phyloP scores from a whole-genome alignment of 495 filamentous ascomycete genomes.

The Halenospora varia region DNA sequence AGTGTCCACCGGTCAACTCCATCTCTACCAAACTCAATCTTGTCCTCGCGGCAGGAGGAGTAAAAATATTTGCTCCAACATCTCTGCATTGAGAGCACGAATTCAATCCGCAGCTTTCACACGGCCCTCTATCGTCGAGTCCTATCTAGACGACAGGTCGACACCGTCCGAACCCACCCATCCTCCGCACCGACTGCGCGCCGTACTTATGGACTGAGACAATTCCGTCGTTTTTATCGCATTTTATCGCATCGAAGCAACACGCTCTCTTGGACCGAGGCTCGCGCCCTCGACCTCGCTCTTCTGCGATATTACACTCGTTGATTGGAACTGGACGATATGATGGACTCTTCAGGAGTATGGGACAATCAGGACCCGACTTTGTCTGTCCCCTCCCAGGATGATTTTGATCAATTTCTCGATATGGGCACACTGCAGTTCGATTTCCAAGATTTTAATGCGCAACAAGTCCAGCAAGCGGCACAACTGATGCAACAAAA shows the following conservation, averaged over 20 bases:
- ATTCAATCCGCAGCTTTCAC: no score
- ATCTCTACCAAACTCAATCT: background rate
- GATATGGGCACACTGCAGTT: constrained; percentile 48
- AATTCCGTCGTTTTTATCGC: background rate
- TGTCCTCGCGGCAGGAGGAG: background rate
- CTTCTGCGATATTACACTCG: background rate
- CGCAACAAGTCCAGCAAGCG: constrained; percentile 19
- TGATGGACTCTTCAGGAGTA: constrained; percentile 31
- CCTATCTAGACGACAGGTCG: background rate
- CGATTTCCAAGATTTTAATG: constrained; percentile 39
- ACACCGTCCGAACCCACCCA: background rate
- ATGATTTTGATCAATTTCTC: constrained; percentile 54
- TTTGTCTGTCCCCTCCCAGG: constrained; percentile 36
- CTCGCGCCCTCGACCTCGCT: background rate
- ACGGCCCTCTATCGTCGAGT: background rate
- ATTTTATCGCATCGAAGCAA: background rate
- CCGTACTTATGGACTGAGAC: background rate
- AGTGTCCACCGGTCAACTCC: no score
- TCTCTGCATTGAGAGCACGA: background rate
- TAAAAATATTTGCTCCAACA: background rate
- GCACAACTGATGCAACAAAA: constrained; percentile 30
- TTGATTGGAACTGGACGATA: background rate
- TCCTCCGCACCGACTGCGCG: background rate
- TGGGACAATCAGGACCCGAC: constrained; percentile 46
- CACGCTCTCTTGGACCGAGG: background rate